Conservation (phyloP, 805 yeast species). For the Yarrowia bubula region DNA sequence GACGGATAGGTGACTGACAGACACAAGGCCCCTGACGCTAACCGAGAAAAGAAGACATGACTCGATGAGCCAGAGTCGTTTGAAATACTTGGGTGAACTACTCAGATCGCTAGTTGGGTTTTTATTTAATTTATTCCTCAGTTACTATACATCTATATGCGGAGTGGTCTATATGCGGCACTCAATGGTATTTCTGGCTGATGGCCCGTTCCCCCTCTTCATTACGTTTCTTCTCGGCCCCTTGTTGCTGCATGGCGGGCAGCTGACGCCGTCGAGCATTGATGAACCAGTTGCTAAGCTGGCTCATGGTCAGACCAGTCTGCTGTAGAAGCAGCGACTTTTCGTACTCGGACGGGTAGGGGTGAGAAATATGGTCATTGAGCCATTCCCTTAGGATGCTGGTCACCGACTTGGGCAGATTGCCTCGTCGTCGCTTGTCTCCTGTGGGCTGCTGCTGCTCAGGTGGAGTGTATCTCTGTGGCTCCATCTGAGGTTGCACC, state of each 20-base stretch:
- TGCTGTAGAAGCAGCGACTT: constrained; percentile 63
- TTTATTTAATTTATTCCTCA: constrained; percentile 9
- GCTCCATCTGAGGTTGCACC: constrained; percentile 14
- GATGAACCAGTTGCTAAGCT: constrained; percentile 83
- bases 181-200: constrained; percentile 15
- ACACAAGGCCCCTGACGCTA: not conserved
- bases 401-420: constrained; percentile 76
- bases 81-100: not conserved
- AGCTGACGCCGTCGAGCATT: constrained; percentile 80
- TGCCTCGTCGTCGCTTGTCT: constrained; percentile 51
- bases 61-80: not conserved
- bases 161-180: constrained; percentile 26
- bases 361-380: constrained; percentile 68
- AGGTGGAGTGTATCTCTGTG: constrained; percentile 24
- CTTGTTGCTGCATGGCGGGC: constrained; percentile 35
- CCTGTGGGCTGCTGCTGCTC: constrained; percentile 23
- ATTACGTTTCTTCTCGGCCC: constrained; percentile 15
- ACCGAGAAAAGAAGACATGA: not conserved
- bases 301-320: constrained; percentile 79
- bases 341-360: constrained; percentile 80
- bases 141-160: constrained; percentile 24
- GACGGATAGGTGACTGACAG: not conserved
- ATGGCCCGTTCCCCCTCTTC: constrained; percentile 22
- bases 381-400: constrained; percentile 72
- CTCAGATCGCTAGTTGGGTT: not conserved